These are phyloP conservation scores for Sabuloglossum arenarium DNA, from an alignment of 495 filamentous ascomycete species.

Conservation along the genomic window DNA sequence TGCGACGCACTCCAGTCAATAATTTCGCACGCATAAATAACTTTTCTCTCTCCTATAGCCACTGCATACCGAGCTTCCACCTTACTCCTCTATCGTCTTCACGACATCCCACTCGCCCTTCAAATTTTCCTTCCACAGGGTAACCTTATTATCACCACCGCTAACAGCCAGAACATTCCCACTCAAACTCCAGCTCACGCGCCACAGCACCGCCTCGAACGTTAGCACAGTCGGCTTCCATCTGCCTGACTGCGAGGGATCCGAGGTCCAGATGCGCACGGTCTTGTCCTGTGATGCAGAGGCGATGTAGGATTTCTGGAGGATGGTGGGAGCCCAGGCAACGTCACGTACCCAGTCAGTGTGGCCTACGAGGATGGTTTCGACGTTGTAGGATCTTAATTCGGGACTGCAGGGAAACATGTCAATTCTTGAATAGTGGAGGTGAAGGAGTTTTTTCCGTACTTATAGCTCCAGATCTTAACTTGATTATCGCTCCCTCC, in stretches of 20 bases:
- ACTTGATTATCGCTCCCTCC: conserved; percentile 84
- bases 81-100: conserved; percentile 83
- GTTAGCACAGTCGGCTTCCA: conserved; percentile 63
- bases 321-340: conserved; percentile 82
- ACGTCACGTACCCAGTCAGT: conserved; percentile 97
- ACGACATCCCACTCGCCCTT: conserved; percentile 78
- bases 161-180: conserved; percentile 91
- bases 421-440: not conserved
- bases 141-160: conserved; percentile 92
- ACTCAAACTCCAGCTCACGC: conserved; percentile 93
- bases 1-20: too few relatives aligned
- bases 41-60: too few relatives aligned
- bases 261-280: conserved; percentile 77
- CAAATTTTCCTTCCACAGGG: conserved; percentile 65
- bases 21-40: too few relatives aligned
- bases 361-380: conserved; percentile 46
- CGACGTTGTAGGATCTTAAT: conserved; percentile 28
- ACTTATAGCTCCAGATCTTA: conserved; percentile 68
- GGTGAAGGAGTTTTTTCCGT: conserved; percentile 13
- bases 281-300: conserved; percentile 90
- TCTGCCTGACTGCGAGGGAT: not conserved
- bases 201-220: conserved; percentile 82
- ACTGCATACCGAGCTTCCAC: not conserved
- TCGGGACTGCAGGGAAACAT: conserved; percentile 21
- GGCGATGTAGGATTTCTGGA: conserved; percentile 90